A percentile compares a stretch with the other conserved stretches of the same genome.
Conservation (phyloP, 768 basidiomycete genomes). For the Kockovaella imperatae region DNA sequence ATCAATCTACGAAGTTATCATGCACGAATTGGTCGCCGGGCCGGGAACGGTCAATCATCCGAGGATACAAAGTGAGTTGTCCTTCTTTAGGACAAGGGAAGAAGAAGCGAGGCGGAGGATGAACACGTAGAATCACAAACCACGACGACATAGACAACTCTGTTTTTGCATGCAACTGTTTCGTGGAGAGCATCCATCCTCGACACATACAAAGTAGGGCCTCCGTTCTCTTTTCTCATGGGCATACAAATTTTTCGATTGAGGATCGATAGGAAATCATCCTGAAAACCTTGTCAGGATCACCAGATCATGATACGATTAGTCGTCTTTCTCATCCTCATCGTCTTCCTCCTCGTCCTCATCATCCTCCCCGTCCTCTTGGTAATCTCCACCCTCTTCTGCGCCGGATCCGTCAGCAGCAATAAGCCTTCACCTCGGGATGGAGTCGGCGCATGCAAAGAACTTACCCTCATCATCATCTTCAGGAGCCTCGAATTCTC, state of each 20-base stretch:
- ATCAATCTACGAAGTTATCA: constrained; percentile 64
- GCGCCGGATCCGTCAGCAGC: not conserved
- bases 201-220: no score
- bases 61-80: constrained; percentile 76
- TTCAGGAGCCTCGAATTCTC: constrained; percentile 11
- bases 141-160: no score
- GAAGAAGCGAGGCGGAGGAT: constrained; percentile 59
- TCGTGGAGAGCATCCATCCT: no score
- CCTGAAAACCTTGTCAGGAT: not conserved
- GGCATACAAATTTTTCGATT: not conserved
- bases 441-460: not conserved
- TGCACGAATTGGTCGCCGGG: constrained; percentile 55
- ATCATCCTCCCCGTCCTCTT: not conserved
- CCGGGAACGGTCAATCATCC: constrained; percentile 66
- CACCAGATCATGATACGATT: no score
- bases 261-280: not conserved
- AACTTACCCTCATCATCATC: constrained; percentile 7
- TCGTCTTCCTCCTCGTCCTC: constrained; percentile 15
- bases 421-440: not conserved
- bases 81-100: constrained; percentile 77
- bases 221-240: no score
- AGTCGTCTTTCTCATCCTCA: constrained; percentile 9
- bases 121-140: constrained; percentile 7
- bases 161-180: no score
- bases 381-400: not conserved